Evolutionary conservation across 2,329 filamentous ascomycete genomes (phyloP), one percentile per base, ranked within the genome.

Genomic region (Talaromyces rugulosus): DNA sequence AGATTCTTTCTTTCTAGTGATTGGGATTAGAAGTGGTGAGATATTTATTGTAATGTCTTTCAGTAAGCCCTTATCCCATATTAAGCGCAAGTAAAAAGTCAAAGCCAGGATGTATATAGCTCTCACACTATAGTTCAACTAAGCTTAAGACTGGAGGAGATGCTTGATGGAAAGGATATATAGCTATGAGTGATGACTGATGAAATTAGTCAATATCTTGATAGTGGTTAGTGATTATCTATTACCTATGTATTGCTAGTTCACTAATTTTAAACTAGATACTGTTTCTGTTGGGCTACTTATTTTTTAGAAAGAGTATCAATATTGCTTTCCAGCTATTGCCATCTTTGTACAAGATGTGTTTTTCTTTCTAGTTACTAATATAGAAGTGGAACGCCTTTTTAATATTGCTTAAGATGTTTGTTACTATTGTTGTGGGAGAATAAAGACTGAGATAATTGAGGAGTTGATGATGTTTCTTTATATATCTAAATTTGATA

Each of bases 1-100:
- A 6, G 66, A 56, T 68, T 68, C 61, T 68, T 66, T 42, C 7
- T n/a, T 16, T 59, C 16, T 2, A 56, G 53, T 8, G 61, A 67
- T 16, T 67, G 54, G 64, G 62, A 62, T 50, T 30, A 31, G 11
- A 8, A 62, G 44, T 57, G 23, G 27, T 30, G 55, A 34, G 14
- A 63, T 12, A 27, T 28, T 5, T 63, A 62, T 40, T 42, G 54
- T 5, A 56, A 61, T 33, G 60, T 40, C 56, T 44, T 65, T 4
- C 30, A 63, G 12, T 42, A 60, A 7, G 61, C 42, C 23, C 56
- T 66, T 34, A 28, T 23, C 5, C 54, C 30, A 23, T 56, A 56
- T 23, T 18, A n/a, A 31, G 11, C 34, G 40, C 30, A 40, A 36
- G n/a, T n/a, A n/a, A n/a, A 36, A 28, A 18, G 36, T 23, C 8